Evolutionary conservation across 495 filamentous ascomycete genomes (phyloP), one percentile per base, ranked within the genome.

Genomic region (Penicillium maclennaniae): DNA sequence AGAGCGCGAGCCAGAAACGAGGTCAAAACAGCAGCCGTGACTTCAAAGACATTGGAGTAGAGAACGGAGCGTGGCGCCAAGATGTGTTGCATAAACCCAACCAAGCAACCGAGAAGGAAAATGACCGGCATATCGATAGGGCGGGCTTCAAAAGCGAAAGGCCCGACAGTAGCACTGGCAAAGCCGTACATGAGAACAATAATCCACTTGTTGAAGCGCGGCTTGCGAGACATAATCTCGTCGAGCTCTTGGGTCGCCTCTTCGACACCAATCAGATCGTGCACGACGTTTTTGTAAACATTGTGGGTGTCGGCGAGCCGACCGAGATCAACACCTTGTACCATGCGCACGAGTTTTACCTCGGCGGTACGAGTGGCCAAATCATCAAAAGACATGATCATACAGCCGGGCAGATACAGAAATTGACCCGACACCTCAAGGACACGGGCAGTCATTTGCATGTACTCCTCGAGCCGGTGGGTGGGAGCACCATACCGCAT

Each of bases 341-440:
- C 71, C 17, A 83, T 78, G 20, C 88, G 84, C 19, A 97, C 86
- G 21, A 97, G 82, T 70, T 95, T 92, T 53, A 96, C 88, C 65
- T 96, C 92, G 6, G 90, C 89, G 0, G 92, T 96, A 59, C 95
- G 92, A 1, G 90, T 95, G 14, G 83, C 79, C 19, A 83, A 81
- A 70, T 97, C 92, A 61, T 95, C 92, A 62, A 97, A 96, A 0
- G 89, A 91, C 67, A 96, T 87, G 63, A 97, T 88, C 92, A 96
- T 97, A 58, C 88, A 93, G 6, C 89, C 90, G 0, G 92, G 92
- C 3, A 96, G 84, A 67, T 96, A 96, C 39, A 96, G 70, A 63
- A 93, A 96, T 58, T 96, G 92, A 39, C 86, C 88, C 38, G 95
- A 88, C 21, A 96, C 89, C 63, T 91, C 87, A 17, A 97, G 80